Evolutionary conservation across 2,329 filamentous ascomycete species (phyloP), one percentile per base, ranked within the genome.

Genomic region (Huntiella bhutanensis): DNA sequence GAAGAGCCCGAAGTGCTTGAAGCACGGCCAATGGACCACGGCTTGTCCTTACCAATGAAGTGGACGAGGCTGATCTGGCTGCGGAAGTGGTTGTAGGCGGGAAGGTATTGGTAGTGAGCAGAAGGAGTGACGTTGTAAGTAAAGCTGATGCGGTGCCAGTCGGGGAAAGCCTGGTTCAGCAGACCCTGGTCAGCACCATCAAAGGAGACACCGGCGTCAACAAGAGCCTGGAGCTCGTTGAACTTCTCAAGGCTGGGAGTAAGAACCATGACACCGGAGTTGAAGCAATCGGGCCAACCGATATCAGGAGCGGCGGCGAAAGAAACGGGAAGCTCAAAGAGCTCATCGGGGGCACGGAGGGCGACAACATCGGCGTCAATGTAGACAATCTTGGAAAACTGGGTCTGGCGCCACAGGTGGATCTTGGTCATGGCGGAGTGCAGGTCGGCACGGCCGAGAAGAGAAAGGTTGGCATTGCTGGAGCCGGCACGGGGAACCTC

Each of bases 251-350:
- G 68, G 62, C 88, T 81, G 33, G 91, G 91, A 12, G 71, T 80
- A 50, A 98, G 63, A 33, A 86, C 85, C 85, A 98, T 92, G 55
- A 98, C 77, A 56, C 91, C 91, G n/a, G 82, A 86, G 64, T 98
- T 98, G 75, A 96, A 96, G 51, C 87, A 74, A 64, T 98, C 91
- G 33, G 91, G 91, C 91, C 91, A 98, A 54, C 91, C 91, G 55
- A 96, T 86, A 61, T 98, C 91, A 32, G 91, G 87, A 8, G 83
- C 86, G 2, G 91, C 77, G 36, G 75, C 71, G 58, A 80, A 79
- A 46, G 68, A 57, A 41, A 74, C 64, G 4, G 65, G 56, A 17
- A 77, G 59, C 48, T 78, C 71, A 58, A 98, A 92, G 47, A 98
- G 76, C 69, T 98, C 91, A 56, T 98, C 88, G 3, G 88, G 83